phyloP scores from a whole-genome alignment of 1,139 yeast species.

The Maudiozyma humilis region DNA sequence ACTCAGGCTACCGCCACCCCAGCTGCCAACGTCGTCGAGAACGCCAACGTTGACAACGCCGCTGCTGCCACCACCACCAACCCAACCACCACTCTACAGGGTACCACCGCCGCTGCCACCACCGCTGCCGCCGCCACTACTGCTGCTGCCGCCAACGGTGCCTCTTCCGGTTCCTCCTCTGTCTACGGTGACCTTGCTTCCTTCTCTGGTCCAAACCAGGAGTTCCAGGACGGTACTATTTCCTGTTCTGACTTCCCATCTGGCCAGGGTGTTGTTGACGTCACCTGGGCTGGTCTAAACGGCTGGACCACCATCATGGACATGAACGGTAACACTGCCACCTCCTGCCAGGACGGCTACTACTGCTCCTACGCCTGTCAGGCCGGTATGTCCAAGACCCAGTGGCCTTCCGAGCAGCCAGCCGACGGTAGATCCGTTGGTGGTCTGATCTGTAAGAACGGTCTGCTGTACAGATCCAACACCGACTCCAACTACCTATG shows the following conservation, averaged over 20 bases:
- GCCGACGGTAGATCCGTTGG: slow-evolving; percentile 82
- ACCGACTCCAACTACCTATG: slow-evolving; percentile 56
- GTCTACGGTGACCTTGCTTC: slow-evolving; percentile 47
- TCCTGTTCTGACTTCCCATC: slow-evolving; percentile 55
- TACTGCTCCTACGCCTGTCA: slow-evolving; percentile 96
- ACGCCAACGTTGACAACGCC: slow-evolving; percentile 10
- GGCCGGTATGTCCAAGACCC: slow-evolving; percentile 95
- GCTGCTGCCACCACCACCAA: slow-evolving; percentile 19
- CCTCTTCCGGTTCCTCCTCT: slow-evolving; percentile 31
- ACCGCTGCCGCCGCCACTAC: slow-evolving; percentile 15
- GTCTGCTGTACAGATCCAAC: slow-evolving; percentile 75
- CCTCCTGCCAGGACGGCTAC: slow-evolving; percentile 72
- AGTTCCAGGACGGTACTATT: slow-evolving; percentile 56
- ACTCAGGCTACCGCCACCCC: slow-evolving; percentile 24
- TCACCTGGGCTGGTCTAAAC: slow-evolving; percentile 52
- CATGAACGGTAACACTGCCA: slow-evolving; percentile 53
- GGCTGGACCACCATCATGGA: slow-evolving; percentile 67
- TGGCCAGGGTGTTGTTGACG: slow-evolving; percentile 66
- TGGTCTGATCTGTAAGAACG: slow-evolving; percentile 73
- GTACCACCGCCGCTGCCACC: slow-evolving; percentile 25
- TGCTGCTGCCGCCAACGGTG: slow-evolving; percentile 11
- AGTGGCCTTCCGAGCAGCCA: slow-evolving; percentile 88
- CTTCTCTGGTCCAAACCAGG: slow-evolving; percentile 44
- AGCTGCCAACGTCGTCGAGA: slow-evolving; percentile 14
- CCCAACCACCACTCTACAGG: slow-evolving; percentile 28